A percentile compares a stretch with the other conserved stretches of the same genome.
Evolutionary conservation across 371 early-diverging fungal species (phyloP).

Genomic region (Capillidium heterosporum): DNA sequence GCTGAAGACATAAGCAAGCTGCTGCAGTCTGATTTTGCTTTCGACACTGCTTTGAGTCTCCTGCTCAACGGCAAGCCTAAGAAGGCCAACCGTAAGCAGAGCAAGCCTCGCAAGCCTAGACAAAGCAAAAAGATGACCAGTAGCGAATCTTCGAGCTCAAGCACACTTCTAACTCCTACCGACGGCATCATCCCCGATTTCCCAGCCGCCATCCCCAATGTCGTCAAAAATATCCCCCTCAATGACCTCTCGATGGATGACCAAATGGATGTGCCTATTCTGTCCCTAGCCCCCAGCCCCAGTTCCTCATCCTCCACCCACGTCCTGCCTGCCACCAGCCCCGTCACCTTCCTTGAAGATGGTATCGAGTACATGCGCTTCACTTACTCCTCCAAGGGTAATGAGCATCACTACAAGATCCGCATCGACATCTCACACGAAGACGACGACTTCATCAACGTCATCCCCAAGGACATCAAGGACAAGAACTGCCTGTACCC

Average conservation of each 20-base stretch:
- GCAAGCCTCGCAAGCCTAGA: no score
- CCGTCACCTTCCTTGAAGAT: constrained; percentile 23
- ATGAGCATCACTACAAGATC: constrained; percentile 43
- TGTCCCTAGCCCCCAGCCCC: not conserved
- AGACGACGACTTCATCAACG: constrained; percentile 21
- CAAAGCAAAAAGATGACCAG: no score
- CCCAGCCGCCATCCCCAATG: not conserved
- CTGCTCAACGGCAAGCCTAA: no score
- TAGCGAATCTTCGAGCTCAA: no score
- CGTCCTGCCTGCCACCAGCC: constrained; percentile 27
- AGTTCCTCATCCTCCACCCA: constrained; percentile 7
- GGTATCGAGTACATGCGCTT: constrained; percentile 52
- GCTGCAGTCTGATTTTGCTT: no score
- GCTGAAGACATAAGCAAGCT: no score
- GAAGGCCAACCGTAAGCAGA: no score
- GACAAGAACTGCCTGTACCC: constrained; percentile 74
- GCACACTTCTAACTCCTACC: no score
- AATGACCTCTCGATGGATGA: no score
- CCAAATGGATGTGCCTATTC: not conserved
- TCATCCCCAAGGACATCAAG: constrained; percentile 51
- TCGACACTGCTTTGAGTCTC: no score
- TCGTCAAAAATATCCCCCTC: not conserved
- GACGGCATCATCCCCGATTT: no score
- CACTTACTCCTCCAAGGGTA: constrained; percentile 42
- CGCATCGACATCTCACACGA: constrained; percentile 60